phyloP scores from a whole-genome alignment of 2,329 filamentous ascomycete species.

The Talaromyces sp. region DNA sequence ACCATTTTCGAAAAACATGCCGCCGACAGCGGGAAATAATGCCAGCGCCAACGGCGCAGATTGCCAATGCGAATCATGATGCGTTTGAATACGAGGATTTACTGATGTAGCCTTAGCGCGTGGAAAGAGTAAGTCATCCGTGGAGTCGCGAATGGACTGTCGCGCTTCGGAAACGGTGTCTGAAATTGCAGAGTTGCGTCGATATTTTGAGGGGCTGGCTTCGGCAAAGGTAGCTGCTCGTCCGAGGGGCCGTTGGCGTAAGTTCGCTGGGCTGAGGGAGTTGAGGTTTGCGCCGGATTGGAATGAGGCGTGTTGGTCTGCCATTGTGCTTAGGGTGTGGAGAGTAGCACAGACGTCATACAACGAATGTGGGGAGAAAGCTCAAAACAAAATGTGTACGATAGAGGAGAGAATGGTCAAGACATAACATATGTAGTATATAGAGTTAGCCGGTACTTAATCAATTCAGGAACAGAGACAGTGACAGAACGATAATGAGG shows the following conservation, averaged over 20 bases:
- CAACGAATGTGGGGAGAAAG: background rate
- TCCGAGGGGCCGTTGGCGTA: slow-evolving; percentile 36
- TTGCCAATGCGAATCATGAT: slow-evolving; percentile 68
- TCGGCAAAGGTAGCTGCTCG: slow-evolving; percentile 40
- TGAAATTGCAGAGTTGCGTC: slow-evolving; percentile 75
- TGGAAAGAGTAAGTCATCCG: slow-evolving; percentile 65
- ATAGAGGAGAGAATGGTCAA: background rate
- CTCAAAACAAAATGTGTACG: background rate
- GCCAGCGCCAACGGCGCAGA: slow-evolving; percentile 79
- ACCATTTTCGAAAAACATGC: slow-evolving; percentile 80
- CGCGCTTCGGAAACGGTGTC: slow-evolving; percentile 69
- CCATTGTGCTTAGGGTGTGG: background rate
- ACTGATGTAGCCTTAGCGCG: slow-evolving; percentile 43
- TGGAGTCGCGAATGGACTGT: slow-evolving; percentile 61
- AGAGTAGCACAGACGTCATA: background rate
- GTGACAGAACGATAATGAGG: background rate
- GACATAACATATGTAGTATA: background rate
- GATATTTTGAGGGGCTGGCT: slow-evolving; percentile 31
- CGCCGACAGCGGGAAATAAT: slow-evolving; percentile 79
- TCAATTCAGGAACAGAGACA: background rate
- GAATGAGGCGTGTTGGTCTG: slow-evolving; percentile 20
- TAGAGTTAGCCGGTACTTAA: background rate
- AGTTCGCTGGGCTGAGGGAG: slow-evolving; percentile 21
- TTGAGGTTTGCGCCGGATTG: slow-evolving; percentile 18
- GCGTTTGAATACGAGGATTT: slow-evolving; percentile 27